Evolutionary conservation across 371 early-diverging fungal species (phyloP).

Genomic region (Smittium culicis): DNA sequence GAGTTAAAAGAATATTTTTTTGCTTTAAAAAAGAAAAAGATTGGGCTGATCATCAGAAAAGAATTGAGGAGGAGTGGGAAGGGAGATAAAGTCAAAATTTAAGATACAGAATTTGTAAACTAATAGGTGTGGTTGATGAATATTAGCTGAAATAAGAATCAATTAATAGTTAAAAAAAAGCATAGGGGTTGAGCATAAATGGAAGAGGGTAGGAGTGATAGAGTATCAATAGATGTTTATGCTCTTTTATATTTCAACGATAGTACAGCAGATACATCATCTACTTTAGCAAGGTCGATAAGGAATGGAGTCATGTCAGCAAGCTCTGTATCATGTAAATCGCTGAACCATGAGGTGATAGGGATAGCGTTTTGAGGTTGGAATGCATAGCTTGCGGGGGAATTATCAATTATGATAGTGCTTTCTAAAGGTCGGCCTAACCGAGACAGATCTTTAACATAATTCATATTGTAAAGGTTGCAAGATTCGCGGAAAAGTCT

Average conservation of each 20-base stretch:
- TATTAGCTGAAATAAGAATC: too few species aligned
- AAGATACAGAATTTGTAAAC: too few species aligned
- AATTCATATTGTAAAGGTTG: slow-evolving; percentile 88
- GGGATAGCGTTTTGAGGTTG: slow-evolving; percentile 92
- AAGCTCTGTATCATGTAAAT: slow-evolving; percentile 87
- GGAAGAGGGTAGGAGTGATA: too few species aligned
- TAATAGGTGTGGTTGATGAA: too few species aligned
- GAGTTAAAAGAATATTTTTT: too few species aligned
- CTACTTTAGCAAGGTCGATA: slow-evolving; percentile 72
- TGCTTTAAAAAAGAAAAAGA: too few species aligned
- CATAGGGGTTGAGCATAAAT: too few species aligned
- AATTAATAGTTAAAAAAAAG: too few species aligned
- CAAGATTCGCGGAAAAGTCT: too few species aligned
- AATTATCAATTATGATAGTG: slow-evolving; percentile 61
- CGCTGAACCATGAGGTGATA: slow-evolving; percentile 92
- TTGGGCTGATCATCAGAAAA: too few species aligned
- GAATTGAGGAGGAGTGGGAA: too few species aligned
- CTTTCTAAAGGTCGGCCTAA: slow-evolving; percentile 51
- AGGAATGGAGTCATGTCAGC: slow-evolving; percentile 84
- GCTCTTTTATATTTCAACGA: slow-evolving; percentile 25
- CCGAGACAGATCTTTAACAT: slow-evolving; percentile 72
- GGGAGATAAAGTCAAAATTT: too few species aligned
- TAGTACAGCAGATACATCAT: slow-evolving; percentile 74
- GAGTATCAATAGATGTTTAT: neutral
- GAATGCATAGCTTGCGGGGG: slow-evolving; percentile 85